phyloP scores from a whole-genome alignment of 176 grass and related monocot genomes.

The Thalia dealbata region DNA sequence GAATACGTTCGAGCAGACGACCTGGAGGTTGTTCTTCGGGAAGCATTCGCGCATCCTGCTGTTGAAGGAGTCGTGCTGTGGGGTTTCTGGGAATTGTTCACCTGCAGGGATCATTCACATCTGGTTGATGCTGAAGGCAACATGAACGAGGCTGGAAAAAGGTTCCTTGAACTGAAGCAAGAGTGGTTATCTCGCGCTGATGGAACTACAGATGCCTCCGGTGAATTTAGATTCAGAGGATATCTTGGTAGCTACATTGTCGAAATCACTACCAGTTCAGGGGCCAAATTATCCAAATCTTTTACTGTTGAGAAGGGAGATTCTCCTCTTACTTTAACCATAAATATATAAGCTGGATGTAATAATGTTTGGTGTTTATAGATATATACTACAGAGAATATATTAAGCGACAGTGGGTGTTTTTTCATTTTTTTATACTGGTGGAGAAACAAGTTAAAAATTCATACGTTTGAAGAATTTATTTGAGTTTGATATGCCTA shows the following conservation, averaged over 20 bases:
- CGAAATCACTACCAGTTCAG: constrained; percentile 44
- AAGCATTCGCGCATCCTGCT: constrained; percentile 67
- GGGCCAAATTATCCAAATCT: constrained; percentile 29
- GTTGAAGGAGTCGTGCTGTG: constrained; percentile 75
- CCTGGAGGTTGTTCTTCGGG: constrained; percentile 76
- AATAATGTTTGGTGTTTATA: not conserved
- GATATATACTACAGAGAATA: not conserved
- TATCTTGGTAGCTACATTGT: constrained; percentile 67
- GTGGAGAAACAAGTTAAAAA: not conserved
- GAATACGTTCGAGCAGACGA: constrained; percentile 84
- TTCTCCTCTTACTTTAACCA: constrained; percentile 36
- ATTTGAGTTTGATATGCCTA: no score
- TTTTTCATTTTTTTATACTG: not conserved
- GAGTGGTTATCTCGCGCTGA: constrained; percentile 61
- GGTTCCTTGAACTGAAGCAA: constrained; percentile 76
- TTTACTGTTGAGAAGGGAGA: constrained; percentile 74
- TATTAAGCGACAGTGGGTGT: not conserved
- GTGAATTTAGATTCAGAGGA: constrained; percentile 74
- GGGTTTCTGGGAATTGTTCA: constrained; percentile 95
- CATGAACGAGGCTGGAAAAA: constrained; percentile 74
- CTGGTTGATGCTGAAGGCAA: constrained; percentile 65
- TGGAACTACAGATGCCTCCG: constrained; percentile 28
- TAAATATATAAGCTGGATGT: constrained; percentile 26
- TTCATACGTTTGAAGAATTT: no score
- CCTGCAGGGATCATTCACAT: constrained; percentile 66